Evolutionary conservation across 495 filamentous ascomycete species (phyloP), one percentile per base, ranked within the genome.

Genomic region (Neurospora sp.): DNA sequence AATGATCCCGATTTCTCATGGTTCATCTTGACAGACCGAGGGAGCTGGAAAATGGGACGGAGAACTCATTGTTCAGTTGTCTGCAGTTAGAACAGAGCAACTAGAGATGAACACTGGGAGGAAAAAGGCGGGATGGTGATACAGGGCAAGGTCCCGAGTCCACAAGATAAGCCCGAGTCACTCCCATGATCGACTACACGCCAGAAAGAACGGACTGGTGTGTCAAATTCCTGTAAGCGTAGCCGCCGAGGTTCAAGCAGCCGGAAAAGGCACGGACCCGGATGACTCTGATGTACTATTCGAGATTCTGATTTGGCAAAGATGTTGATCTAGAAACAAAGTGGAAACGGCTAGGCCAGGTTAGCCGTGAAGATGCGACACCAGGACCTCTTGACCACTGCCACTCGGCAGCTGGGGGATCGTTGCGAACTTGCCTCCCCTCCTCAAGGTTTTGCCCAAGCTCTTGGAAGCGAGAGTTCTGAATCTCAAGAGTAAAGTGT

Each of bases 291-390:
- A 54, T 38, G 8, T 18, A 14, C 73, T 5, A 54, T 74, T 44
- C 69, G 71, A 72, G 35, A 23, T 71, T 66, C 66, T 76, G 73
- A 76, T 74, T 76, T 35, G 75, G 38, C 66, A n/a, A 12, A 10
- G 0, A 35, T 35, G 42, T 8, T 66, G 23, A 66, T 66, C 5
- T 41, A 11, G 72, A 73, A 73, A 71, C 71, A 23, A 39, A 66
- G 70, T 39, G 39, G 73, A 74, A 74, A 74, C 75, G 31, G 27
- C 38, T 70, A 39, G 3, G 27, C 14, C 54, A 66, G 27, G 54
- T 66, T 27, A 66, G 54, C 54, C 54, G 14, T 35, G 54, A 35
- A 66, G 54, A 66, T 66, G 27, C 54, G 54, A 66, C 12, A 66
- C 54, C 27, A 37, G 54, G 27, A 37, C 14, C 27, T 66, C 23